Conservation (phyloP, 2,329 filamentous ascomycete genomes). For the Aspergillus ochraceoroseus region DNA sequence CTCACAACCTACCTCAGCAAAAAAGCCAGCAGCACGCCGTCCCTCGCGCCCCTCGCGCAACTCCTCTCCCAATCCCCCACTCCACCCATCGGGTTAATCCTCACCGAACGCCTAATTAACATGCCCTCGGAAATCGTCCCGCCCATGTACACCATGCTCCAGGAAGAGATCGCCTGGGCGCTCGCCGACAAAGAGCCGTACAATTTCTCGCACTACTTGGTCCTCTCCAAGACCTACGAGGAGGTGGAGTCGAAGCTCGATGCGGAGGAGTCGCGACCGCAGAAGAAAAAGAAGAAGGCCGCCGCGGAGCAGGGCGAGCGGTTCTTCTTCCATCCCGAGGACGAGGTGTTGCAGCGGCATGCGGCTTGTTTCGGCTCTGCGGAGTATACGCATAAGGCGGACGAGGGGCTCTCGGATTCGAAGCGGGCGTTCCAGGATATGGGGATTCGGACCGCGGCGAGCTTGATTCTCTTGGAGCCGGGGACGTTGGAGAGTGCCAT, state of each 20-base stretch:
- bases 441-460: conserved; percentile 77
- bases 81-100: conserved; percentile 69
- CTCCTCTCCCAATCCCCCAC: conserved; percentile 53
- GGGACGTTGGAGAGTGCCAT: conserved; percentile 70
- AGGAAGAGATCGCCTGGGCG: conserved; percentile 84
- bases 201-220: conserved; percentile 84
- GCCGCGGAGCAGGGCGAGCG: conserved; percentile 49
- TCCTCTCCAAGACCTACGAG: conserved; percentile 86
- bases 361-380: conserved; percentile 66
- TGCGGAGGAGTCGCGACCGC: conserved; percentile 56
- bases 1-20: conserved; percentile 65
- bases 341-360: conserved; percentile 78
- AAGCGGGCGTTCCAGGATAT: conserved; percentile 92
- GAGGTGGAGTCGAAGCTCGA: conserved; percentile 81
- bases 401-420: conserved; percentile 77
- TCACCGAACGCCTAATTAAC: conserved; percentile 94
- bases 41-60: conserved; percentile 54
- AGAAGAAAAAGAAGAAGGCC: conserved; percentile 62
- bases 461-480: conserved; percentile 81
- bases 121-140: conserved; percentile 90
- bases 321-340: conserved; percentile 94
- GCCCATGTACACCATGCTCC: conserved; percentile 89
- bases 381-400: conserved; percentile 70
- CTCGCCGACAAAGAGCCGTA: conserved; percentile 89
- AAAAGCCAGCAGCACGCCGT: conserved; percentile 50